Evolutionary conservation across 768 basidiomycete genomes (phyloP), one percentile per base, ranked within the genome.

Genomic region (Amyloporia xantha): DNA sequence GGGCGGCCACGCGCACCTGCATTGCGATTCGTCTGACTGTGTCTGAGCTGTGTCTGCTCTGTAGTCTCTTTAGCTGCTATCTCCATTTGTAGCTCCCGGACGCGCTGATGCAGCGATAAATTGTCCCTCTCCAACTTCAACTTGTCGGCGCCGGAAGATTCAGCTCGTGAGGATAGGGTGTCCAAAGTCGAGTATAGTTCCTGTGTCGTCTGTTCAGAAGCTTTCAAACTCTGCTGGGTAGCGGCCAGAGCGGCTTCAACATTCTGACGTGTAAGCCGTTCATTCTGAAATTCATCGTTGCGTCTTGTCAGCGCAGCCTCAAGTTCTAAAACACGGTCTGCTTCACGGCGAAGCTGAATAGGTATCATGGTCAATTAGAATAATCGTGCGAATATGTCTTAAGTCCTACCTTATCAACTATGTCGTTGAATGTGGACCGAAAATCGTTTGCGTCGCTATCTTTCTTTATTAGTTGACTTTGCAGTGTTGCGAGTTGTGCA

Each of bases 61-160:
- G 51, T 27, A n/a, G 43, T 53, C 5, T 54, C 23, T 41, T 53
- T 54, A 33, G 26, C 54, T n/a, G 49, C 47, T 10, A 53, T 28
- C 24, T 56, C 58, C 19, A 30, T 30, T 47, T 85, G 75, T 36
- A 86, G 68, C 56, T 85, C 81, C 36, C 72, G 75, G 26, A 86
- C 70, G 13, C 81, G 76, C 23, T 67, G 65, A 51, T 84, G 79
- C 11, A 84, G 72, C 5, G 64, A 70, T 27, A 61, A 51, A 54
- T 85, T 86, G 50, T 86, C 84, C 45, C 70, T 71, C 59, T 80
- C 73, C 24, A 83, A 62, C 50, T 75, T 76, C n/a, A 59, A 59
- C 10, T 66, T 62, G 26, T 70, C 72, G 35, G 67, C 50, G 33
- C 66, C 67, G 24, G 74, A 69, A 9, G 70, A 62, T 51, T 79